Evolutionary conservation across 179 eudicot species (phyloP), one percentile per base, ranked within the genome.

Genomic region (Beta lomatogona): DNA sequence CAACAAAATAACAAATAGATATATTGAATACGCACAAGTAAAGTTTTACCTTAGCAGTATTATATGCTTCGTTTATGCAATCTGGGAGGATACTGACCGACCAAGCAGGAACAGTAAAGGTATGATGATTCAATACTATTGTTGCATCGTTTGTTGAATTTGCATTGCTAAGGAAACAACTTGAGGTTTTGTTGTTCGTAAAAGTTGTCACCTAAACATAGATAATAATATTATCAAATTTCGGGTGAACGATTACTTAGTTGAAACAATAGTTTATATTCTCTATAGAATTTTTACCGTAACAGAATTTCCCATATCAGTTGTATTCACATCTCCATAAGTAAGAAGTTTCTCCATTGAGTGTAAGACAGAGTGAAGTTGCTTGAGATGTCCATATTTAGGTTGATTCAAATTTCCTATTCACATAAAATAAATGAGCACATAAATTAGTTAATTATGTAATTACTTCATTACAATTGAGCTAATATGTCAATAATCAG

Each of bases 81-180:
- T 91, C 93, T 0, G 89, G 88, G 5, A 93, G 87, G 72, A 94
- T 85, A 52, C 93, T 92, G 13, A 94, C 93, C 13, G 98, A 93
- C 96, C 96, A 93, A 46, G 97, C 95, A 1, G 94, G 94, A 36
- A 93, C 83, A 1, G 53, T 78, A 63, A 70, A 78, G 0, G 74
- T 63, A 3, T 48, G 82, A 19, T 91, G 92, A 41, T 66, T 63
- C 9, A 73, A 86, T 9, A 58, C 77, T 21, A 94, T 60, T 0
- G 85, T 87, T 18, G 89, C 90, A 83, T 91, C 96, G 0, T 25
- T 74, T 0, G 89, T 87, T 0, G 79, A 28, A 70, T 94, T 86
- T 0, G 57, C 78, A 73, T 93, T 94, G 81, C 87, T 81, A 64
- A 94, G 58, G 85, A 93, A 89, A 67, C 97, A 94, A 36, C 87